Evolutionary conservation across 208 protist species (phyloP).

Genomic region (Trypanosoma theileri): DNA sequence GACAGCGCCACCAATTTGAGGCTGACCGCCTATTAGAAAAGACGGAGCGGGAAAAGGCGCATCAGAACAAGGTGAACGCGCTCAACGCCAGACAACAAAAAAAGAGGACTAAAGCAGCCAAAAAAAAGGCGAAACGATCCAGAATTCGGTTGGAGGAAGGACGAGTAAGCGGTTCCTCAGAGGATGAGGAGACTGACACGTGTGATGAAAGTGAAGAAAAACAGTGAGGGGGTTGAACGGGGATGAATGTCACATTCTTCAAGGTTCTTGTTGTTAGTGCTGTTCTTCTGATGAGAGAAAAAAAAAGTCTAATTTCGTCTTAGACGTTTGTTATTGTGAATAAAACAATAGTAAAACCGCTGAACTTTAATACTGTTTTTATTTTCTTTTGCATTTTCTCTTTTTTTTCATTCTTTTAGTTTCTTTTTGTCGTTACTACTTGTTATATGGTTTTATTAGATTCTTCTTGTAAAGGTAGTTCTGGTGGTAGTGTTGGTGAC

Average conservation of each 20-base stretch:
- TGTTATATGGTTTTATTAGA: too few species aligned
- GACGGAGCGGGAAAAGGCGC: slow-evolving; percentile 37
- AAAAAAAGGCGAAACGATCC: slow-evolving; percentile 34
- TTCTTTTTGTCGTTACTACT: too few species aligned
- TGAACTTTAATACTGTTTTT: too few species aligned
- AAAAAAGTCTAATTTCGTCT: not conserved
- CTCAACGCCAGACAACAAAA: slow-evolving; percentile 45
- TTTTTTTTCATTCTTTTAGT: too few species aligned
- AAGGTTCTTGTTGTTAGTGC: not conserved
- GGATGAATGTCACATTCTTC: not conserved
- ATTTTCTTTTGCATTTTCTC: too few species aligned
- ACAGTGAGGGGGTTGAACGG: slow-evolving; percentile 6
- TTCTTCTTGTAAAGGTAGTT: too few species aligned
- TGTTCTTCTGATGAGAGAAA: slow-evolving; percentile 7
- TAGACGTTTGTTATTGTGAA: not conserved
- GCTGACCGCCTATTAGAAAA: slow-evolving; percentile 33
- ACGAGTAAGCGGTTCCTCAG: slow-evolving; percentile 25
- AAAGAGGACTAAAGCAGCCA: slow-evolving; percentile 38
- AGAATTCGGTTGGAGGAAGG: slow-evolving; percentile 23
- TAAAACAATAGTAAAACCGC: too few species aligned
- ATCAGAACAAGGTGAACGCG: slow-evolving; percentile 47
- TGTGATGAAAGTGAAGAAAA: slow-evolving; percentile 26
- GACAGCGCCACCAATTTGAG: slow-evolving; percentile 41
- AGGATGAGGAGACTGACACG: slow-evolving; percentile 36
- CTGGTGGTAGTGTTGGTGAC: too few species aligned